Base-by-base conservation (phyloP, 768 basidiomycete genomes). In the Tephrocybe rancida region DNA sequence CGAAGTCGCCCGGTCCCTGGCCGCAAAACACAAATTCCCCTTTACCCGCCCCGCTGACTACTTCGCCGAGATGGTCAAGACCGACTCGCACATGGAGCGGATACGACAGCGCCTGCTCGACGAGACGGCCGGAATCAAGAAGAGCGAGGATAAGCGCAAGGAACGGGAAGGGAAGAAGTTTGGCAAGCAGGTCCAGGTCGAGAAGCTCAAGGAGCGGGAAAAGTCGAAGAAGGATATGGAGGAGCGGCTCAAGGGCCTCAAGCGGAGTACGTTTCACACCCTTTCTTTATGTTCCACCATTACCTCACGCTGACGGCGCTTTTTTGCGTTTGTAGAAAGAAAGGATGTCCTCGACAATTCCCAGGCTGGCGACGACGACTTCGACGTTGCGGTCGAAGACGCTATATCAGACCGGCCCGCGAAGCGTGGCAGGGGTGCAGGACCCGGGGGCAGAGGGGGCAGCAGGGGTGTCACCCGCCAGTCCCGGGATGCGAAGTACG, bases 11-110 rank as follows among this genome's bases (percentile, higher is more conserved):
- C 85, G 84, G 47, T 66, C 78, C 2, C 82, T 94, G n/a, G 92
- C 92, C n/a, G 72, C 80, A 11, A 87, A 90, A 62, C 81, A 87
- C 67, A 82, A 85, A 21, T 75, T 94, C 54, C 86, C 95, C 0
- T 98, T 97, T 73, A 89, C 91, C 9, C 88, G 96, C 13, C 97
- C 97, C 0, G 62, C 84, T 0, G 96, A 98, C 71, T 98, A 95
- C 69, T 98, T 96, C 59, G 96, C 96, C 21, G 96, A 98, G 73
- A 98, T 98, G 96, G 89, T 98, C 61, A 98, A 98, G 71, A 88
- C 87, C 27, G 97, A 99, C 63, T 77, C 90, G 6, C 97, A 99
- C 72, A 99, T 99, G 97, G 94, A 97, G 68, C 86, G 94, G 54
- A 91, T 98, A 60, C 88, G 97, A 49, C 88, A 93, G 57, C 84